Percentiles rank a stretch among this genome's conserved stretches.
These are phyloP conservation scores for Protostelium mycophagum DNA, from an alignment of 78 protist species.

Conservation along the genomic window DNA sequence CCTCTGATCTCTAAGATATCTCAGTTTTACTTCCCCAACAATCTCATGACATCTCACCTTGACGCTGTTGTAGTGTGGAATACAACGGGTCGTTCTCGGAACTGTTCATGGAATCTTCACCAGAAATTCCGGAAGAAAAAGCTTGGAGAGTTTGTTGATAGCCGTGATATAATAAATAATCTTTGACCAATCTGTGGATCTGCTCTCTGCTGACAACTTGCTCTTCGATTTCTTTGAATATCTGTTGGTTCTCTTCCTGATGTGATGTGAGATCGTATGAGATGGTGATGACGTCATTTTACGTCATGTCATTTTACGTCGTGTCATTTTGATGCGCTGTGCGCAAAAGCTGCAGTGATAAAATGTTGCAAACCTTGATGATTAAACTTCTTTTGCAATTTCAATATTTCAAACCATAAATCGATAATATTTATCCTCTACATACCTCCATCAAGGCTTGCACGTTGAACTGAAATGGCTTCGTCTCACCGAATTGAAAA, in stretches of 20 bases:
- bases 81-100: too few relatives aligned
- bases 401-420: too few relatives aligned
- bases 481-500: not conserved
- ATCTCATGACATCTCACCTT: too few relatives aligned
- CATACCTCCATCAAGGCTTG: not conserved
- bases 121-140: not conserved
- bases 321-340: too few relatives aligned
- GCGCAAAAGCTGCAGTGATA: too few relatives aligned
- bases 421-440: not conserved
- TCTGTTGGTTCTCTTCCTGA: not conserved
- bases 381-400: too few relatives aligned
- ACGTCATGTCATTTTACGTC: too few relatives aligned
- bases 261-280: too few relatives aligned
- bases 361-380: too few relatives aligned
- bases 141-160: not conserved
- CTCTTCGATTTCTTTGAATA: not conserved
- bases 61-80: too few relatives aligned
- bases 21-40: too few relatives aligned
- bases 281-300: too few relatives aligned
- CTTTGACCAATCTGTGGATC: not conserved
- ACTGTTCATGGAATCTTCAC: not conserved
- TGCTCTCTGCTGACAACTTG: not conserved
- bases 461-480: not conserved
- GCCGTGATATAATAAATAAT: not conserved
- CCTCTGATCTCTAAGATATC: not conserved